phyloP scores from a whole-genome alignment of 768 basidiomycete genomes.

The Tulasnella sp. region DNA sequence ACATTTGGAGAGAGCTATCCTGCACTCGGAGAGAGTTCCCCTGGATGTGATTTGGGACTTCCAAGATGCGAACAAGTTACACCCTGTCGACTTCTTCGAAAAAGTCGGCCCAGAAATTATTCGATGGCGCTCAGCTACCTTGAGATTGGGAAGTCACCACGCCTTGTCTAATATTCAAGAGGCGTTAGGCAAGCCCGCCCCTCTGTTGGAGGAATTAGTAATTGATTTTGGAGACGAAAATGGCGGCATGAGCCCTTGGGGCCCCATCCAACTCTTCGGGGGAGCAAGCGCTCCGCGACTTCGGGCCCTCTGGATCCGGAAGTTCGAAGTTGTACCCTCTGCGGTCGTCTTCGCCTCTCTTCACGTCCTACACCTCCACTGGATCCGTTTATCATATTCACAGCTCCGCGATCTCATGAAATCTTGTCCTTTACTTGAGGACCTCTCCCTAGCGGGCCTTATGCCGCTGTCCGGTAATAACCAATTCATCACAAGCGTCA shows the following conservation, averaged over 20 bases:
- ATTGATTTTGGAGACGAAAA: not conserved
- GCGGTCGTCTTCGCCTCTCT: not conserved
- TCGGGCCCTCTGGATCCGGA: not conserved
- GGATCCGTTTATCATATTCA: not conserved
- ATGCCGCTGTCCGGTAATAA: not conserved
- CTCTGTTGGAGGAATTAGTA: not conserved
- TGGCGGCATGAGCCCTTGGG: too few species aligned
- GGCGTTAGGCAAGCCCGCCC: too few species aligned
- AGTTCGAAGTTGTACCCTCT: not conserved
- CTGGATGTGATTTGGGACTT: not conserved
- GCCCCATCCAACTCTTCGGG: not conserved
- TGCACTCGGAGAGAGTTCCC: not conserved
- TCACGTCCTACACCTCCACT: not conserved
- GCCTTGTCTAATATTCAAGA: too few species aligned
- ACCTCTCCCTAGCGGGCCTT: not conserved
- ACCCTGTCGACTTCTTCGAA: not conserved
- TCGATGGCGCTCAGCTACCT: not conserved
- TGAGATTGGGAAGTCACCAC: not conserved
- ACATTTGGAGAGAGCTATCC: not conserved
- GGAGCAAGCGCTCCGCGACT: not conserved
- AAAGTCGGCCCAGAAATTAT: not conserved
- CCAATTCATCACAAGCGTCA: not conserved
- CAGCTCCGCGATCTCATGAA: not conserved
- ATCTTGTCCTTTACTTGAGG: not conserved
- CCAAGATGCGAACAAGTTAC: not conserved